Evolutionary conservation across 495 filamentous ascomycete species (phyloP).

Genomic region (Xylaria cubensis): DNA sequence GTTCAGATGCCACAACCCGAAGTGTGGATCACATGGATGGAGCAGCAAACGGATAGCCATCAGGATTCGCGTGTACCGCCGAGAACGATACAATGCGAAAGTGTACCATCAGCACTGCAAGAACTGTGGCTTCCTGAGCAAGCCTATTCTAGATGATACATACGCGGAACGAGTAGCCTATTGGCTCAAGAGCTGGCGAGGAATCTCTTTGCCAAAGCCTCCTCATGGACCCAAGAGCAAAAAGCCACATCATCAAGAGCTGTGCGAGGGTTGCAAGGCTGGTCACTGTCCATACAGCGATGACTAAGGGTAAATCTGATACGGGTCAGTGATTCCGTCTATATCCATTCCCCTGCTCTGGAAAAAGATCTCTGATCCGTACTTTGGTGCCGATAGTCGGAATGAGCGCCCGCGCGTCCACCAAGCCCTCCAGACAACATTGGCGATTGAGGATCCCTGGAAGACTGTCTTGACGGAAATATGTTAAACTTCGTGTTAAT

Average conservation of each 20-base stretch:
- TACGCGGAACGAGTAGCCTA: slow-evolving; percentile 60
- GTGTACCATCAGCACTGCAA: slow-evolving; percentile 57
- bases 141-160: slow-evolving; percentile 47
- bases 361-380: neutral
- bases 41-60: slow-evolving; percentile 53
- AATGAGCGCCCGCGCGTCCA: neutral
- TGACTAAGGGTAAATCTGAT: neutral
- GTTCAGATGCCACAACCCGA: slow-evolving; percentile 43
- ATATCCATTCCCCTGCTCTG: neutral
- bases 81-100: slow-evolving; percentile 50
- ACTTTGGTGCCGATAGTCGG: neutral
- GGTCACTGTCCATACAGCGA: slow-evolving; percentile 28
- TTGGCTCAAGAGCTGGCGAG: slow-evolving; percentile 58
- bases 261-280: slow-evolving; percentile 59
- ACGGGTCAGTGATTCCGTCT: neutral
- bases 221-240: slow-evolving; percentile 36
- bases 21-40: slow-evolving; percentile 41
- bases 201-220: slow-evolving; percentile 46
- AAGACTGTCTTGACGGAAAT: neutral
- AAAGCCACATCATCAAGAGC: slow-evolving; percentile 48
- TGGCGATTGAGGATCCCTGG: neutral
- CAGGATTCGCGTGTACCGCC: slow-evolving; percentile 52
- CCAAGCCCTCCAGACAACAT: neutral
- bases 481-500: neutral
- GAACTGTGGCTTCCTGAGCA: slow-evolving; percentile 41